phyloP scores from a whole-genome alignment of 2,329 filamentous ascomycete species.

The Aspergillus hiratsukae region DNA sequence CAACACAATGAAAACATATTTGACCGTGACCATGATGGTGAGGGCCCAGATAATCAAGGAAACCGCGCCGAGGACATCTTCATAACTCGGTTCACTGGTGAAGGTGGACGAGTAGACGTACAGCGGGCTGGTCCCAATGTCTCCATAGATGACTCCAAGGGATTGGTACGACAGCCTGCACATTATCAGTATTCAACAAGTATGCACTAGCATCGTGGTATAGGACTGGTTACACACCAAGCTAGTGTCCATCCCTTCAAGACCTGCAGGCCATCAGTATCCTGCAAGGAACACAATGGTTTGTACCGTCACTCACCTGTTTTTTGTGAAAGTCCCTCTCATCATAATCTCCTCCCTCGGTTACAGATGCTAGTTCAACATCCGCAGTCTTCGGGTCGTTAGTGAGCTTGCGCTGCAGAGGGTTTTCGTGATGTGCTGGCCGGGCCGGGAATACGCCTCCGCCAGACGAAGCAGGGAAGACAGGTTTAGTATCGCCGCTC shows the following conservation, averaged over 20 bases:
- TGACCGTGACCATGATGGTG: slow-evolving; percentile 54
- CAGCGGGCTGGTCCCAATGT: slow-evolving; percentile 55
- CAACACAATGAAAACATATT: slow-evolving; percentile 53
- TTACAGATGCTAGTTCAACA: neutral
- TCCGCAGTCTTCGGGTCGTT: neutral
- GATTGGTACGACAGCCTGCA: slow-evolving; percentile 51
- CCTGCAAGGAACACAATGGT: neutral
- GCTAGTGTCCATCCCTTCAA: neutral
- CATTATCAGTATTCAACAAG: neutral
- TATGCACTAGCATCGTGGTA: neutral
- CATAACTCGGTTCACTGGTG: slow-evolving; percentile 36
- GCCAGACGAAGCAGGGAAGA: neutral
- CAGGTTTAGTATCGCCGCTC: neutral
- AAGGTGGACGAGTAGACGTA: slow-evolving; percentile 57
- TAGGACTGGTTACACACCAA: neutral
- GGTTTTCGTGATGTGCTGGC: neutral
- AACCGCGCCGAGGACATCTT: slow-evolving; percentile 50
- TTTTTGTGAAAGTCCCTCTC: neutral
- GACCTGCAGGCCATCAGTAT: neutral
- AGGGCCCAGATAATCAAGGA: slow-evolving; percentile 55
- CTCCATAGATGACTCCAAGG: slow-evolving; percentile 56
- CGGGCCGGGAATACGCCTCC: neutral
- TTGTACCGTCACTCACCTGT: neutral
- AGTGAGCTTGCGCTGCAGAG: neutral
- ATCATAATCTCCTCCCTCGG: neutral